These are phyloP conservation scores for Triticum monococcum DNA, from an alignment of 176 grass and related monocot species.

Conservation along the genomic window DNA sequence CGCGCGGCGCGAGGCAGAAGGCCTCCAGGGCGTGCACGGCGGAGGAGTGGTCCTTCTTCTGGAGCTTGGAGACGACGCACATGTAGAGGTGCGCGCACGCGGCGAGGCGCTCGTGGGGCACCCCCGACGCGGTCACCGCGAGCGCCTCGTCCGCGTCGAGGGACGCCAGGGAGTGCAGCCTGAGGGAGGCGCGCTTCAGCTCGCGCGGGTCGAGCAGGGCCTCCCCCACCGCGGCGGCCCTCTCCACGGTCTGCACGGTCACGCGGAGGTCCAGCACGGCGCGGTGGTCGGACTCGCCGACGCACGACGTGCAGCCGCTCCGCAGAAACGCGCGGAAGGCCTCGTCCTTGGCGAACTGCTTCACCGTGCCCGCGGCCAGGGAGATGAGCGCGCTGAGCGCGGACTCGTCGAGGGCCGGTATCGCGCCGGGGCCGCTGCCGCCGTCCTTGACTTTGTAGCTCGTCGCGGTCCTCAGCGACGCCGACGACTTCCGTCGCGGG, in stretches of 20 bases:
- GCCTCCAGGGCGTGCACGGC: constrained; percentile 60
- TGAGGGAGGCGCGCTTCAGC: constrained; percentile 42
- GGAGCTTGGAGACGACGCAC: constrained; percentile 33
- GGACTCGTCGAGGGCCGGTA: constrained; percentile 52
- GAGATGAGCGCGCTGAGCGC: constrained; percentile 50
- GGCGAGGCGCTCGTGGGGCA: constrained; percentile 29
- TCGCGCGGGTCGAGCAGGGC: constrained; percentile 33
- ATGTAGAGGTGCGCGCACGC: constrained; percentile 47
- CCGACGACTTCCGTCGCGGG: constrained; percentile 9
- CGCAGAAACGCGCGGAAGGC: constrained; percentile 45
- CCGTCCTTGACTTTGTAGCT: background rate
- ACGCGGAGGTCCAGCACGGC: constrained; percentile 49
- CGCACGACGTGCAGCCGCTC: constrained; percentile 34
- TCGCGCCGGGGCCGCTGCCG: background rate
- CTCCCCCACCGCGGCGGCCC: constrained; percentile 6
- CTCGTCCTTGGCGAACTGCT: constrained; percentile 34
- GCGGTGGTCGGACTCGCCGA: constrained; percentile 41
- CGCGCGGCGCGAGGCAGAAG: constrained; percentile 60
- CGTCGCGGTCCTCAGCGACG: constrained; percentile 17
- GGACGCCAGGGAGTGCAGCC: constrained; percentile 29
- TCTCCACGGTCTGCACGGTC: constrained; percentile 43
- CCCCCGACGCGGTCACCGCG: constrained; percentile 16
- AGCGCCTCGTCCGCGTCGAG: constrained; percentile 6
- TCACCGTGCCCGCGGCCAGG: constrained; percentile 31
- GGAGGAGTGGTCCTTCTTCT: constrained; percentile 40